Base-by-base conservation (phyloP, 2,329 filamentous ascomycete species). In the Colletotrichum coccodes region DNA sequence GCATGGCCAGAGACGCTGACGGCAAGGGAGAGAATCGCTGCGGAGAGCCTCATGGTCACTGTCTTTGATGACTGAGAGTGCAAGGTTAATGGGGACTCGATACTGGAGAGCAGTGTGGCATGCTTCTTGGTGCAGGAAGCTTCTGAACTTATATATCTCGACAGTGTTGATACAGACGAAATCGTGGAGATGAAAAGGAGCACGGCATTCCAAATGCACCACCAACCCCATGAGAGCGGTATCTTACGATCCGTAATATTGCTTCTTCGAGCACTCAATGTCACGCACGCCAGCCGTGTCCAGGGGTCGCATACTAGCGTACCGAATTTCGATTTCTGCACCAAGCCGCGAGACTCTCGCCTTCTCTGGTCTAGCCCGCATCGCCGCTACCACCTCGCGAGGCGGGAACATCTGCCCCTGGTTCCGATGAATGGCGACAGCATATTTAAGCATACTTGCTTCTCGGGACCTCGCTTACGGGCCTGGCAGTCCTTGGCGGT, bases 1-100 rank as follows among this genome's bases (percentile, higher is more conserved):
- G 78, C 74, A 70, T 85, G 83, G 42, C 78, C 81, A 9, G 78
- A 75, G 32, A 79, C 75, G 46, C 74, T 73, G 58, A 79, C 76
- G 52, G 73, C 70, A n/a, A 74, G 60, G 38, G 59, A 53, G 5
- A 73, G 52, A 26, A 69, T 16, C 9, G 32, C 23, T 14, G 70
- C 30, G 1, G 59, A 60, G 50, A 61, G 38, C 54, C 71, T 72
- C 72, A 73, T 73, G 28, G 21, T 34, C 3, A 14, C 4, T 12
- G 8, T 3, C 14, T n/a, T 59, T 12, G 18, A n/a, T 4, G 14
- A 9, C 8, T 4, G 4, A 16, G 6, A 7, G 6, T 18, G 2
- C 9, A 2, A 9, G 16, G 3, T n/a, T 4, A 18, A 21, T 11
- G 8, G 9, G 21, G 16, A 6, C n/a, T 14, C 4, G n/a, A 23